Evolutionary conservation across 2,329 filamentous ascomycete genomes (phyloP).

Genomic region (Calonectria crousiana): DNA sequence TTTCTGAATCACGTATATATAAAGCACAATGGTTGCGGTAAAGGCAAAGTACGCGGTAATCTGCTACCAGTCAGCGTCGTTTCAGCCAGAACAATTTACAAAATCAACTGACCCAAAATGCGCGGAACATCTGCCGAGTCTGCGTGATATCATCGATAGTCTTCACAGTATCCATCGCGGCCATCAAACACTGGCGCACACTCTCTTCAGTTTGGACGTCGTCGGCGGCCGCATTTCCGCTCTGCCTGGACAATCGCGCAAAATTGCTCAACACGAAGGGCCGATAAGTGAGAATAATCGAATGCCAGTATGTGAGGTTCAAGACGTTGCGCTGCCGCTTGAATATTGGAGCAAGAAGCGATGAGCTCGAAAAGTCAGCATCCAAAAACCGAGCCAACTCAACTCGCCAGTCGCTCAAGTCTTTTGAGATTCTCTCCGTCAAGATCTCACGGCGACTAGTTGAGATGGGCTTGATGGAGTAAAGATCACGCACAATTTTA

Average conservation of each 20-base stretch:
- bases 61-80: slow-evolving; percentile 18
- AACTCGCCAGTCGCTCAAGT: slow-evolving; percentile 50
- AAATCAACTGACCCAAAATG: slow-evolving; percentile 37
- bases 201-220: slow-evolving; percentile 31
- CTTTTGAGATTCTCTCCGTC: slow-evolving; percentile 45
- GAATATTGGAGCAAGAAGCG: slow-evolving; percentile 53
- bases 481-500: slow-evolving; percentile 50
- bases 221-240: neutral
- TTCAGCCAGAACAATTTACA: neutral
- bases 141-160: slow-evolving; percentile 40
- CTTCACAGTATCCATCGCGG: slow-evolving; percentile 37
- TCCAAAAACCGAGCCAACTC: slow-evolving; percentile 54
- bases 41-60: slow-evolving; percentile 44
- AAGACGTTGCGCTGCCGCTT: slow-evolving; percentile 56
- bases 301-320: slow-evolving; percentile 57
- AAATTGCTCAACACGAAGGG: slow-evolving; percentile 54
- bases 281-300: slow-evolving; percentile 54
- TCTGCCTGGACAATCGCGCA: slow-evolving; percentile 30
- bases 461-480: slow-evolving; percentile 51
- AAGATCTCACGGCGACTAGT: slow-evolving; percentile 37
- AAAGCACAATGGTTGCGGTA: slow-evolving; percentile 40
- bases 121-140: slow-evolving; percentile 38
- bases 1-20: slow-evolving; percentile 44
- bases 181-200: slow-evolving; percentile 35
- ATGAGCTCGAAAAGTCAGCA: slow-evolving; percentile 49